Evolutionary conservation across 352 stramenopile species (phyloP).

Genomic region (Bremia lactucae): DNA sequence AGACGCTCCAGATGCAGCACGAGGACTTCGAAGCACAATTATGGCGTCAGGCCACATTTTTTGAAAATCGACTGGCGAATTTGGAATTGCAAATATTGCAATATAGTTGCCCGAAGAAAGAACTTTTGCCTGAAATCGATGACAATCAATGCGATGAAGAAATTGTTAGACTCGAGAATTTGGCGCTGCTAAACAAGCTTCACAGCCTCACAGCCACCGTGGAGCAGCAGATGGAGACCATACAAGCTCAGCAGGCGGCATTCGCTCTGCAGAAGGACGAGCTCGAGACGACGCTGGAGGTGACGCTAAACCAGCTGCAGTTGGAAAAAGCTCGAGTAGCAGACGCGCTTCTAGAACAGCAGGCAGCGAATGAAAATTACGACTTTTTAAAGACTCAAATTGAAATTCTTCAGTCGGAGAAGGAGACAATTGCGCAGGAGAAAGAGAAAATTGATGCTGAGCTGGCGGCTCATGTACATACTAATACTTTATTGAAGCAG

Average conservation of each 20-base stretch:
- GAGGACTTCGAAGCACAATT: slow-evolving; percentile 18
- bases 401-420: slow-evolving; percentile 13
- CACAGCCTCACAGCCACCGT: slow-evolving; percentile 14
- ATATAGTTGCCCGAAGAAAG: slow-evolving; percentile 14
- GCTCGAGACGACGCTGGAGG: slow-evolving; percentile 15
- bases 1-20: slow-evolving; percentile 20
- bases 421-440: slow-evolving; percentile 5
- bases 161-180: slow-evolving; percentile 7
- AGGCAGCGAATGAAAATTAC: slow-evolving; percentile 13
- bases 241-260: slow-evolving; percentile 7
- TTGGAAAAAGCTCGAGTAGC: slow-evolving; percentile 2
- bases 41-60: slow-evolving; percentile 5
- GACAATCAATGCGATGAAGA: slow-evolving; percentile 18
- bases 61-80: slow-evolving; percentile 7
- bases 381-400: slow-evolving; percentile 18
- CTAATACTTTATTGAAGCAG: slow-evolving; percentile 18
- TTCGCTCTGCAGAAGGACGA: slow-evolving; percentile 15
- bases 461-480: slow-evolving; percentile 15
- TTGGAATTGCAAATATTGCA: slow-evolving; percentile 4
- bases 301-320: slow-evolving; percentile 8
- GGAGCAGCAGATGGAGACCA: slow-evolving; percentile 16
- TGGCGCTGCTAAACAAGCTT: slow-evolving; percentile 13
- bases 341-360: slow-evolving; percentile 12
- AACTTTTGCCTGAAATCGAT: slow-evolving; percentile 3
- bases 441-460: slow-evolving; percentile 4